Base-by-base conservation (phyloP, 2,329 filamentous ascomycete genomes). In the Penicillium sp. region DNA sequence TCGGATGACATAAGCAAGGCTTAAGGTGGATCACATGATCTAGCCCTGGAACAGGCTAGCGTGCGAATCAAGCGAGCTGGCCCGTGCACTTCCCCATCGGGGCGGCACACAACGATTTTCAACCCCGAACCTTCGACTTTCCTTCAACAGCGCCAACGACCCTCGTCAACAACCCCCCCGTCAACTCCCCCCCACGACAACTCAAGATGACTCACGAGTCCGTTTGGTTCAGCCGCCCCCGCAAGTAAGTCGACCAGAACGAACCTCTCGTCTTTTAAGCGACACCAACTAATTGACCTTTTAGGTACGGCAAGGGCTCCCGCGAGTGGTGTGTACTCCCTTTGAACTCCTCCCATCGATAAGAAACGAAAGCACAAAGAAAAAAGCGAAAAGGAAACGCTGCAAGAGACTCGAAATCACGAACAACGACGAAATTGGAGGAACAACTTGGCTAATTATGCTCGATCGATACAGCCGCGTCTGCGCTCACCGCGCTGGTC, bases 221-320 rank as follows among this genome's bases (percentile, higher is more conserved):
- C 78, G 92, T 98, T 84, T 99, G 93, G 93, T 96, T 96, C 89
- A 96, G 92, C 77, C 93, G 95, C 81, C 95, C 95, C 77, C 90
- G 93, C 82, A 91, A 81, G 80, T 96, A 96, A 71, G 71, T 63
- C 58, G 52, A 53, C 60, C 19, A 49, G 51, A 53, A 41, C 39
- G 39, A 46, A 52, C 52, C 47, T 22, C 35, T 49, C 27, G 19
- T 7, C 19, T 11, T 16, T 8, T 8, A 35, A 19, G n/a, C 3
- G 29, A 19, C 44, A 41, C 33, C 22, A 27, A 70, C 59, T 49
- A 39, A 51, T 53, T 57, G 29, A 33, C 16, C 26, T 50, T 33
- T 56, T 60, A 73, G 71, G 66, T 75, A 69, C 87, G 93, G 93
- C 86, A 97, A 97, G 88, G 93, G 93, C 83, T 84, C 90, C 80